Conservation (phyloP, 2,329 filamentous ascomycete genomes). For the Xylariaceae sp. region DNA sequence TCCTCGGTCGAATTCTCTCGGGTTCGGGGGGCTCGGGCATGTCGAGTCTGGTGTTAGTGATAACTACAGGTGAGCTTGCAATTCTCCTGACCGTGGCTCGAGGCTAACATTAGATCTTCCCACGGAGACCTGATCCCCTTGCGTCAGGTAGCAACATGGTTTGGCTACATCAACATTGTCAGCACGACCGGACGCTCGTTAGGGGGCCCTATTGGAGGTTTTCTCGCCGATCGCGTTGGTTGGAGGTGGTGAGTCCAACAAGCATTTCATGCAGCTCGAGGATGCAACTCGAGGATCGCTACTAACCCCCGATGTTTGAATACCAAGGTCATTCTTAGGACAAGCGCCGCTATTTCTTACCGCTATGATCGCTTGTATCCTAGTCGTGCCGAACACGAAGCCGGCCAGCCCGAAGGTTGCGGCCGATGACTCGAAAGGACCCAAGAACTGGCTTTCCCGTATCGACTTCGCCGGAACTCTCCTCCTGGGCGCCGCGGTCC, state of each 20-base stretch:
- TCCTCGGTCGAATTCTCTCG: slow-evolving; percentile 46
- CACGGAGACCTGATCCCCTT: slow-evolving; percentile 44
- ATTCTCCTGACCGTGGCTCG: neutral
- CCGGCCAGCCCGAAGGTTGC: slow-evolving; percentile 2
- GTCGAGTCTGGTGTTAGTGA: slow-evolving; percentile 43
- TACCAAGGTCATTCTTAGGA: slow-evolving; percentile 47
- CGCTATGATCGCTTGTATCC: slow-evolving; percentile 37
- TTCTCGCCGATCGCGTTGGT: slow-evolving; percentile 55
- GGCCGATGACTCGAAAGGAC: slow-evolving; percentile 8
- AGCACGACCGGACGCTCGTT: slow-evolving; percentile 46
- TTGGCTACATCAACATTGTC: slow-evolving; percentile 48
- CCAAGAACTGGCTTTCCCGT: slow-evolving; percentile 38
- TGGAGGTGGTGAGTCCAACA: slow-evolving; percentile 54
- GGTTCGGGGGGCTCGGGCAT: slow-evolving; percentile 49
- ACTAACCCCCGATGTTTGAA: slow-evolving; percentile 3
- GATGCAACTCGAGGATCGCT: too few relatives aligned
- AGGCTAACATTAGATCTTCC: too few relatives aligned
- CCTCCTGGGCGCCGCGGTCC: slow-evolving; percentile 34
- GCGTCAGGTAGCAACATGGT: slow-evolving; percentile 48
- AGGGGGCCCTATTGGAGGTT: slow-evolving; percentile 54
- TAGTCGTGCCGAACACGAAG: slow-evolving; percentile 32
- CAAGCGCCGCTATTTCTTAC: slow-evolving; percentile 51
- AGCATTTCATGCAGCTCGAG: neutral
- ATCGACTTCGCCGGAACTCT: slow-evolving; percentile 55
- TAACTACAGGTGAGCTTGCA: slow-evolving; percentile 41